Conservation (phyloP, 495 filamentous ascomycete genomes). For the Podospora bellae-mahoneyi region DNA sequence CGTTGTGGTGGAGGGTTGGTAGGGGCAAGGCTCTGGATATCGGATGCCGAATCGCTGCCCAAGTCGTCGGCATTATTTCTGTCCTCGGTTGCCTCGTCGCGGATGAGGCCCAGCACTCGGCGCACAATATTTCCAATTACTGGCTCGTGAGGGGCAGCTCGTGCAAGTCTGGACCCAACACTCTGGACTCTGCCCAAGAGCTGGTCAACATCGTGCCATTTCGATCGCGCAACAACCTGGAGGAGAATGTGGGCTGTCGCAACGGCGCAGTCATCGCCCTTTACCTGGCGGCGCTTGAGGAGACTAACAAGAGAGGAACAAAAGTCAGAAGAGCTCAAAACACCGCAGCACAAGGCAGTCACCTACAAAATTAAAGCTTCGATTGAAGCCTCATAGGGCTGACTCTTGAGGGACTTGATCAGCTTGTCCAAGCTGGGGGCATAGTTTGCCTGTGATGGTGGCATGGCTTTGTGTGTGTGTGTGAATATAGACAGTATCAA, state of each 20-base stretch:
- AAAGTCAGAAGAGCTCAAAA: slow-evolving; percentile 5
- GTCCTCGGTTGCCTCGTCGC: slow-evolving; percentile 84
- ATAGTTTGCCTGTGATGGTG: slow-evolving; percentile 42
- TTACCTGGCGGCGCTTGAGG: slow-evolving; percentile 85
- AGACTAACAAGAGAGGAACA: slow-evolving; percentile 50
- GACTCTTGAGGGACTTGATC: slow-evolving; percentile 68
- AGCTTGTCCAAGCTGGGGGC: slow-evolving; percentile 71
- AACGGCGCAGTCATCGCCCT: slow-evolving; percentile 78
- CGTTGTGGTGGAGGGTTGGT: slow-evolving; percentile 40
- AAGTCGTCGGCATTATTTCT: slow-evolving; percentile 60
- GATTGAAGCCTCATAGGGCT: slow-evolving; percentile 71
- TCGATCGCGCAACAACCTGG: slow-evolving; percentile 71
- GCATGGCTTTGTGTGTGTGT: slow-evolving; percentile 32
- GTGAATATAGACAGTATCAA: background rate
- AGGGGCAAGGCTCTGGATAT: slow-evolving; percentile 34
- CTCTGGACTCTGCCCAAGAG: slow-evolving; percentile 73
- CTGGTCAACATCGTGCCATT: slow-evolving; percentile 67
- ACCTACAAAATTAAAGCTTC: slow-evolving; percentile 76
- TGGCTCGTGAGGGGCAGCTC: slow-evolving; percentile 82
- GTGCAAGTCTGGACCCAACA: slow-evolving; percentile 68
- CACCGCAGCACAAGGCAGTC: background rate
- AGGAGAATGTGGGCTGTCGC: slow-evolving; percentile 86
- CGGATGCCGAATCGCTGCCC: slow-evolving; percentile 40
- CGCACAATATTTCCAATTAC: slow-evolving; percentile 92
- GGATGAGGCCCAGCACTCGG: slow-evolving; percentile 82